Evolutionary conservation across 2,329 filamentous ascomycete species (phyloP).

Genomic region (Trichoderma sp.): DNA sequence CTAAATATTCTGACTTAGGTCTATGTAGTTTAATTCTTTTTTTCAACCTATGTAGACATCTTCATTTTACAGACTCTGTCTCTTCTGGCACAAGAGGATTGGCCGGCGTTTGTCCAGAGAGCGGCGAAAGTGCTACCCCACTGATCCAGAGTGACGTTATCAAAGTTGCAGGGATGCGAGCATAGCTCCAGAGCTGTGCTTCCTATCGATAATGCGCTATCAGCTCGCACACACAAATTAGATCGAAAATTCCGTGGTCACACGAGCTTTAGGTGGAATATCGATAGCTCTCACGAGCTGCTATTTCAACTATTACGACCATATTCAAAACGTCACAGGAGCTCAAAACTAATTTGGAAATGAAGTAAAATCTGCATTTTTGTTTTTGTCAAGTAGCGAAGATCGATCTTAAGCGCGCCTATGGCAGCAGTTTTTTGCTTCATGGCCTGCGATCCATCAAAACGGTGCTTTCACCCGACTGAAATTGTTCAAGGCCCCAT

Average conservation of each 20-base stretch:
- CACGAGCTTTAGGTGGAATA: not conserved
- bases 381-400: constrained; percentile 34
- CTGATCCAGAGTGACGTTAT: constrained; percentile 21
- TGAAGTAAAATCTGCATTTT: constrained; percentile 32
- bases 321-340: constrained; percentile 1
- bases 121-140: constrained; percentile 27
- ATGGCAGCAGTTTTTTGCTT: constrained; percentile 33
- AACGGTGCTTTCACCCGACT: constrained; percentile 38
- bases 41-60: no score
- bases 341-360: constrained; percentile 6
- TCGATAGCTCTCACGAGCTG: not conserved
- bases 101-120: constrained; percentile 34
- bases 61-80: no score
- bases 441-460: constrained; percentile 33
- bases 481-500: constrained; percentile 37
- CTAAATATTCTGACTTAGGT: no score
- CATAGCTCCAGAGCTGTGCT: constrained; percentile 22
- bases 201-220: constrained; percentile 1
- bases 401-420: constrained; percentile 32
- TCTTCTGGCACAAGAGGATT: constrained; percentile 10
- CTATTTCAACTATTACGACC: not conserved
- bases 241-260: constrained; percentile 4
- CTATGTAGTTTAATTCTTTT: no score
- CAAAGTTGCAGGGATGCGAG: constrained; percentile 1
- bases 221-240: constrained; percentile 17